Evolutionary conservation across 1,284 basidiomycete genomes (phyloP).

Genomic region (Neonothopanus nambi): DNA sequence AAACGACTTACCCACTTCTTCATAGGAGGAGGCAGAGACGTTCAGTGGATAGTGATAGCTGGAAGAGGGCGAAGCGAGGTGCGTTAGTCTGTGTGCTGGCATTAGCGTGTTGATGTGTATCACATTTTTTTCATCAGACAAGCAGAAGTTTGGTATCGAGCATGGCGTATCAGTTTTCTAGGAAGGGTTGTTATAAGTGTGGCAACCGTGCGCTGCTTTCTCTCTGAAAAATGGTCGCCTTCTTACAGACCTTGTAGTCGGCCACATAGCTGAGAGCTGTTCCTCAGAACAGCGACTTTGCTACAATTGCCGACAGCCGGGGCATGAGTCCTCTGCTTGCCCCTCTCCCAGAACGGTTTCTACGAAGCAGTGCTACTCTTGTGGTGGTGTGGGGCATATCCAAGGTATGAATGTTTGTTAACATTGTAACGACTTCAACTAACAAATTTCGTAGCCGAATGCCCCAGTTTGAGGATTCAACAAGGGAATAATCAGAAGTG

Average conservation of each 20-base stretch:
- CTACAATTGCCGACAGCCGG: slow-evolving; percentile 90
- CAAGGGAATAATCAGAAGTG: slow-evolving; percentile 73
- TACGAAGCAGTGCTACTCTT: slow-evolving; percentile 81
- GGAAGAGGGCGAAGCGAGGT: slow-evolving; percentile 40
- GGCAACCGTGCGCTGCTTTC: slow-evolving; percentile 65
- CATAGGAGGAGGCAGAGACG: slow-evolving; percentile 48
- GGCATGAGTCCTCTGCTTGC: slow-evolving; percentile 88
- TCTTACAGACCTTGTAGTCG: slow-evolving; percentile 51
- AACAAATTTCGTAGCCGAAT: slow-evolving; percentile 57
- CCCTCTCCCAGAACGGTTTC: slow-evolving; percentile 74
- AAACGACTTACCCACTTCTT: slow-evolving; percentile 29
- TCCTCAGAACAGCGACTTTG: slow-evolving; percentile 84
- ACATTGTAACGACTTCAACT: background rate
- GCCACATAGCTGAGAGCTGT: slow-evolving; percentile 90
- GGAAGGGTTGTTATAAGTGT: slow-evolving; percentile 87
- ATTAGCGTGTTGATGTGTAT: background rate
- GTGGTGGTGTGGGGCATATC: slow-evolving; percentile 76
- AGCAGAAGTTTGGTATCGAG: slow-evolving; percentile 30
- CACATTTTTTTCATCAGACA: slow-evolving; percentile 19
- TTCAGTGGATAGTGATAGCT: slow-evolving; percentile 42
- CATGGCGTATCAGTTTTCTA: slow-evolving; percentile 79
- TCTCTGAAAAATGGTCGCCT: slow-evolving; percentile 14
- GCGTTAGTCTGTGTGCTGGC: background rate
- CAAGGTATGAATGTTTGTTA: slow-evolving; percentile 37
- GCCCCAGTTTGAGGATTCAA: slow-evolving; percentile 77